Evolutionary conservation across 2,329 filamentous ascomycete species (phyloP).

Genomic region (Alternaria gaisen): DNA sequence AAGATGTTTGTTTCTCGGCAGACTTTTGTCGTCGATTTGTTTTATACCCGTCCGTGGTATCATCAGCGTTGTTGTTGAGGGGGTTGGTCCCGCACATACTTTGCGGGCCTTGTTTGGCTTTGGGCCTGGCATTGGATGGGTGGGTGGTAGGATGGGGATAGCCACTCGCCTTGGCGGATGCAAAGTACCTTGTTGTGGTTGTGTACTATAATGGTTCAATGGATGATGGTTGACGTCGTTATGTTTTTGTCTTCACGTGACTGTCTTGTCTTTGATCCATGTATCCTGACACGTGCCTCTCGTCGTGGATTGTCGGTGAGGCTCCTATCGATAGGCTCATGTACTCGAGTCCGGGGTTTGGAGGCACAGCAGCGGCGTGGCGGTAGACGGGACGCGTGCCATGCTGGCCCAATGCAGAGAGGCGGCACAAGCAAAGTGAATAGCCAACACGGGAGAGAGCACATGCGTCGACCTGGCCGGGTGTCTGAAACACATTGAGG

Average conservation of each 20-base stretch:
- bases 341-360: background rate
- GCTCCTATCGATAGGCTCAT: conserved; percentile 6
- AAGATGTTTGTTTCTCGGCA: background rate
- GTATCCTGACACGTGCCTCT: background rate
- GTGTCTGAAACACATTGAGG: conserved; percentile 11
- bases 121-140: background rate
- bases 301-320: background rate
- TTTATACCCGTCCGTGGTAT: conserved; percentile 16
- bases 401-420: background rate
- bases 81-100: background rate
- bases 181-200: conserved; percentile 3
- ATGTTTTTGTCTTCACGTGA: conserved; percentile 7
- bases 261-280: conserved; percentile 4
- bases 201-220: conserved; percentile 43
- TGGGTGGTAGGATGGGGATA: conserved; percentile 3
- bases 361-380: background rate
- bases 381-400: background rate
- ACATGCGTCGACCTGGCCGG: background rate
- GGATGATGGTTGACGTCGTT: conserved; percentile 28
- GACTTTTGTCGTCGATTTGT: conserved; percentile 4
- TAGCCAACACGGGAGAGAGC: background rate
- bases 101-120: background rate
- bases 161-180: conserved; percentile 15
- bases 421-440: background rate
- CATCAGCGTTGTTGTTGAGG: background rate